Percentiles rank a stretch among this genome's conserved stretches.
phyloP scores from a whole-genome alignment of 768 basidiomycete species.

The Hirschioporus abietinus region DNA sequence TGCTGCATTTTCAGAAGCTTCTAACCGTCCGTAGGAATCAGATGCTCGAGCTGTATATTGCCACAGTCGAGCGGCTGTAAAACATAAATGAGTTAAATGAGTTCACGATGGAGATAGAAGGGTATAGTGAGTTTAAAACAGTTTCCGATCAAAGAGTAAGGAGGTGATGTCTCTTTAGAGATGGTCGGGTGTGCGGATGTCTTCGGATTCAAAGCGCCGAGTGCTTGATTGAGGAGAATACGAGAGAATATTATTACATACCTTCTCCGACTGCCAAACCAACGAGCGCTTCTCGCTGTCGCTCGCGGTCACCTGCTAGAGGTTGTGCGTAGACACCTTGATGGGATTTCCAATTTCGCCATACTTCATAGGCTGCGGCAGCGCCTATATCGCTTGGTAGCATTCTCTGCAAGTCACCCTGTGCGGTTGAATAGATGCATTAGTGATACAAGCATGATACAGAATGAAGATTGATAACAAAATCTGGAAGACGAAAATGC shows the following conservation, averaged over 20 bases:
- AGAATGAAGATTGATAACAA: too few relatives aligned
- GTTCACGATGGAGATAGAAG: too few relatives aligned
- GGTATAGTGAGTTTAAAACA: background rate
- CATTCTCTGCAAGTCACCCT: conserved; percentile 50
- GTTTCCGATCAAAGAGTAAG: background rate
- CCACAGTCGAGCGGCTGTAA: conserved; percentile 56
- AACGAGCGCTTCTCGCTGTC: conserved; percentile 60
- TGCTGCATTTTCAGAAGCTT: conserved; percentile 61
- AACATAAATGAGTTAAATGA: too few relatives aligned
- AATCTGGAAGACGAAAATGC: too few relatives aligned
- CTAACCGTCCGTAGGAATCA: conserved; percentile 42
- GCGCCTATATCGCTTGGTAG: conserved; percentile 61
- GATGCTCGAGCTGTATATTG: conserved; percentile 39
- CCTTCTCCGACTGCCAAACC: conserved; percentile 72
- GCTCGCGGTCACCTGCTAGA: conserved; percentile 49
- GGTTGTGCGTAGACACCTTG: conserved; percentile 43
- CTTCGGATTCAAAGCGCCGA: too few relatives aligned
- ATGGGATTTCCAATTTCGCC: conserved; percentile 61
- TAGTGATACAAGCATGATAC: too few relatives aligned
- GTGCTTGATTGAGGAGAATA: too few relatives aligned
- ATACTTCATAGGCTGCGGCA: conserved; percentile 76
- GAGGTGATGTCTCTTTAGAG: too few relatives aligned
- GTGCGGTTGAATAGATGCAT: too few relatives aligned
- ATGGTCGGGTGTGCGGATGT: too few relatives aligned
- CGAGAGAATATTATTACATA: too few relatives aligned